phyloP scores from a whole-genome alignment of 2,329 filamentous ascomycete genomes.

The Beauveria caledonica region DNA sequence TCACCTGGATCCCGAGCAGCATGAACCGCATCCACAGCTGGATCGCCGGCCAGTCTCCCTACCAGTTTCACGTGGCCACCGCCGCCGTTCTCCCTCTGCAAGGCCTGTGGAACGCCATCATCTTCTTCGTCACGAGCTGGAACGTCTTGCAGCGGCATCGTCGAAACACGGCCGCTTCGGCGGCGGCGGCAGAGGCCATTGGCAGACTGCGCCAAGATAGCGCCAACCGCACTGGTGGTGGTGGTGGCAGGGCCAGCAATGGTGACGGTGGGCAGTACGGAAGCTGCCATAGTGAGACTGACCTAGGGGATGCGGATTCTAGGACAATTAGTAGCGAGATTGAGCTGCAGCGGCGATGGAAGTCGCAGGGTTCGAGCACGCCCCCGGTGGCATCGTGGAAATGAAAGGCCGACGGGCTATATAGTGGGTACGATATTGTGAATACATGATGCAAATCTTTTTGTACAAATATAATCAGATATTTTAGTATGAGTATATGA shows the following conservation, averaged over 20 bases:
- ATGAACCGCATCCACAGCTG: constrained; percentile 68
- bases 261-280: not conserved
- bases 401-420: not conserved
- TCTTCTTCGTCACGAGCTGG: constrained; percentile 63
- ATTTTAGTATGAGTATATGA: not conserved
- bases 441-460: not conserved
- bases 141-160: constrained; percentile 8
- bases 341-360: constrained; percentile 10
- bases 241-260: not conserved
- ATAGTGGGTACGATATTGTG: not conserved
- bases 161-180: constrained; percentile 3
- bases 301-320: constrained; percentile 12
- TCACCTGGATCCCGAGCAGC: constrained; percentile 59
- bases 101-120: constrained; percentile 72
- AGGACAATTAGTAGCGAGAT: constrained; percentile 12
- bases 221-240: not conserved
- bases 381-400: not conserved
- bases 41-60: constrained; percentile 44
- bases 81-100: constrained; percentile 68
- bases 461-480: not conserved
- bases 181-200: constrained; percentile 2
- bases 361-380: not conserved
- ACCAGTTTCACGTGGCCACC: constrained; percentile 59
- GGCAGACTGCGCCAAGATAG: constrained; percentile 1
- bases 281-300: constrained; percentile 12